Conservation (phyloP, 2,329 filamentous ascomycete genomes). For the Exophiala dermatitidis region DNA sequence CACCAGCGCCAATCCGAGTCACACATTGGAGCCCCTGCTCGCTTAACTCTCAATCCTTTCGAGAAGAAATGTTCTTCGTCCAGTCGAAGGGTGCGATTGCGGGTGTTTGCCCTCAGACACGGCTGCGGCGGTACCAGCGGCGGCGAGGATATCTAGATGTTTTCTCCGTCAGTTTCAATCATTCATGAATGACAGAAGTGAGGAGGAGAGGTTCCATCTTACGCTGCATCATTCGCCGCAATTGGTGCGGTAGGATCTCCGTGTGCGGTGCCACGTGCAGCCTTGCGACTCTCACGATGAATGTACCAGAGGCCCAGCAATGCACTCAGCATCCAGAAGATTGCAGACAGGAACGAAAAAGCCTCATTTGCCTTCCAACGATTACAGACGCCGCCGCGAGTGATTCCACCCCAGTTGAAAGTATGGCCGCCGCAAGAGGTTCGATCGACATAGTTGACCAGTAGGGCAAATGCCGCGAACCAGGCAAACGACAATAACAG, state of each 20-base stretch:
- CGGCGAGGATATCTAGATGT: slow-evolving; percentile 8
- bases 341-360: slow-evolving; percentile 63
- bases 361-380: slow-evolving; percentile 65
- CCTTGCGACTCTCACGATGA: slow-evolving; percentile 21
- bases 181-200: neutral
- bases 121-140: slow-evolving; percentile 16
- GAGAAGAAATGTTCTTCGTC: too few species aligned
- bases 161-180: slow-evolving; percentile 1
- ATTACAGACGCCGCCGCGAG: slow-evolving; percentile 49
- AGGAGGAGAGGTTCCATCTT: slow-evolving; percentile 5
- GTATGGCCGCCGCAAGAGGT: slow-evolving; percentile 31
- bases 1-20: too few species aligned
- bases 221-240: slow-evolving; percentile 5
- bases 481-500: slow-evolving; percentile 61
- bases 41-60: too few species aligned
- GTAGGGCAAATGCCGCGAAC: slow-evolving; percentile 62
- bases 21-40: too few species aligned
- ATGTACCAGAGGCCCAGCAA: slow-evolving; percentile 40
- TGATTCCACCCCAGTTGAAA: slow-evolving; percentile 55
- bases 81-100: too few species aligned
- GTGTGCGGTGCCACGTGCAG: neutral
- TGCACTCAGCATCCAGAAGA: slow-evolving; percentile 62
- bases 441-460: slow-evolving; percentile 50
- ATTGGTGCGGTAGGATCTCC: too few species aligned
- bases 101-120: slow-evolving; percentile 5